Percentiles rank a stretch among this genome's conserved stretches.
phyloP scores from a whole-genome alignment of 2,329 filamentous ascomycete species.

The Pyricularia pennisetigena region DNA sequence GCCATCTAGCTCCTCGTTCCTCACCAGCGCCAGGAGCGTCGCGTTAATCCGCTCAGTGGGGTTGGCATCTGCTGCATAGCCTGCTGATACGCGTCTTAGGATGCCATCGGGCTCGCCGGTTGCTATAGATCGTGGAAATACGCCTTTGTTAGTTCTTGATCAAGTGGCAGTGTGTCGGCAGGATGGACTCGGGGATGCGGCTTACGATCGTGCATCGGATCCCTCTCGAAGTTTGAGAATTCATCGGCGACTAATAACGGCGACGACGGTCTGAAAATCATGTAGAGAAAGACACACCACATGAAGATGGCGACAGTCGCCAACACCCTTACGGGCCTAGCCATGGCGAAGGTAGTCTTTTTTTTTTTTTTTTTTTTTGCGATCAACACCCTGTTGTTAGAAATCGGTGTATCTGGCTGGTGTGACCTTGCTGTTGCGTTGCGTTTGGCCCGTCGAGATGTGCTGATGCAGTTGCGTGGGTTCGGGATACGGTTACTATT shows the following conservation, averaged over 20 bases:
- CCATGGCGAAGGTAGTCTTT: slow-evolving; percentile 53
- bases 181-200: slow-evolving; percentile 7
- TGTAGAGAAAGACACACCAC: slow-evolving; percentile 70
- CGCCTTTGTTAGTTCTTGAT: slow-evolving; percentile 9
- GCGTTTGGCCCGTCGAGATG: background rate
- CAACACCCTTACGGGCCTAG: slow-evolving; percentile 73
- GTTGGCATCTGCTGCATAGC: slow-evolving; percentile 67
- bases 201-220: slow-evolving; percentile 83
- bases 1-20: slow-evolving; percentile 78
- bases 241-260: slow-evolving; percentile 8
- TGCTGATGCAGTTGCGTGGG: too few relatives aligned
- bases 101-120: slow-evolving; percentile 75
- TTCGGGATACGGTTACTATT: too few relatives aligned
- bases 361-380: slow-evolving; percentile 28
- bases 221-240: slow-evolving; percentile 37
- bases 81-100: slow-evolving; percentile 62
- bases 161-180: background rate
- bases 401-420: background rate
- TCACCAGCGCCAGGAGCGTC: slow-evolving; percentile 81
- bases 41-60: slow-evolving; percentile 84
- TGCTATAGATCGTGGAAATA: slow-evolving; percentile 36
- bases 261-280: slow-evolving; percentile 54
- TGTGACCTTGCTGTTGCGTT: background rate
- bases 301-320: slow-evolving; percentile 61
- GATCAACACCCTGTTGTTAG: background rate